Evolutionary conservation across 192 early-diverging fungal genomes (phyloP), one percentile per base, ranked within the genome.

Genomic region (Polychytrium aggregatum): DNA sequence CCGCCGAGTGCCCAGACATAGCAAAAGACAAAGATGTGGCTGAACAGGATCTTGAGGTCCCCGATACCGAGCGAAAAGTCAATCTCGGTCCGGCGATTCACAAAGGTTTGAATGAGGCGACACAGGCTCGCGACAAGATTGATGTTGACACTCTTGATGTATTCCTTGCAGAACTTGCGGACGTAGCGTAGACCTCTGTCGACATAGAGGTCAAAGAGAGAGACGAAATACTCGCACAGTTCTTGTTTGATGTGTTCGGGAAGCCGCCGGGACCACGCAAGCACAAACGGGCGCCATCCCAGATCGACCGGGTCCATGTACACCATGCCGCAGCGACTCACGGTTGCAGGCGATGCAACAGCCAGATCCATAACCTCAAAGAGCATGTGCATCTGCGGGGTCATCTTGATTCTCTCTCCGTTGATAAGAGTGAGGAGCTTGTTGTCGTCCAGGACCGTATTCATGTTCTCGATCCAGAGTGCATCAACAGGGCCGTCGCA

Each of bases 381-480:
- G n/a, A 80, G 56, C 72, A 77, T 74, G 45, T 77, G 77, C 67
- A 74, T 74, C 3, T 74, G 56, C 34, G 56, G 65, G 47, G 59
- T 72, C 66, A 79, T 71, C 56, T 76, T 76, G 47, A 80, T 80
- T 7, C 77, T 49, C 48, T 80, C 77, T 11, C 76, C 76, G 45
- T 80, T 80, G 60, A 74, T 80, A 5, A 80, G 53, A 21, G 70
- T 76, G 9, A 80, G 63, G 11, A 80, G 60, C 50, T 79, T 79
- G 56, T 79, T 79, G 56, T 79, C 76, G 46, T 79, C 76, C n/a
- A 79, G 49, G 4, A 79, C 76, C 6, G 72, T 78, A 37, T 75
- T 75, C 76, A 78, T 72, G 57, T 78, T 75, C 48, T 78, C 76
- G 41, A 79, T 75, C 76, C 76, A 79, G 4, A 79, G 55, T 3